Evolutionary conservation across 345 rosid genomes (phyloP).

Genomic region (Chamaenerion angustifolium): DNA sequence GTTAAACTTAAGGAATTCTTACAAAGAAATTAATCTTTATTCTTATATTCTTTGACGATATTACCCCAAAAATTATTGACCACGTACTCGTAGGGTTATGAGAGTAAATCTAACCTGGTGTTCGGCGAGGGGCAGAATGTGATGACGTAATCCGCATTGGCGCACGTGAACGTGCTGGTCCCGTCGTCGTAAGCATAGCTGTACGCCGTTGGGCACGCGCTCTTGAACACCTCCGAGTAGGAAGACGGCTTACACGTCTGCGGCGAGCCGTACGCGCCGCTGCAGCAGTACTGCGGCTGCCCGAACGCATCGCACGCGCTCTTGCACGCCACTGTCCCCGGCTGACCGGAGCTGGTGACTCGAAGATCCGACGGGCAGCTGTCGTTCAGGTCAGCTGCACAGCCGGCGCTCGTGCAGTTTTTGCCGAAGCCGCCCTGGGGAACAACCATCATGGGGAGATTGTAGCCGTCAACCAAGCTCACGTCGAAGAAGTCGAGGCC

Average conservation of each 20-base stretch:
- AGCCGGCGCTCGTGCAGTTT: constrained; percentile 65
- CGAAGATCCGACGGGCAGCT: constrained; percentile 71
- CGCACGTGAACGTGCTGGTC: constrained; percentile 27
- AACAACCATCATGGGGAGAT: constrained; percentile 62
- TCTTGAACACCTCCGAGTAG: constrained; percentile 65
- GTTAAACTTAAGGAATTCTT: too few species aligned
- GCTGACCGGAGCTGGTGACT: constrained; percentile 24
- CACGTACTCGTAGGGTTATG: constrained; percentile 1
- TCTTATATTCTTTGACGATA: too few species aligned
- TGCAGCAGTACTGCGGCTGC: constrained; percentile 68
- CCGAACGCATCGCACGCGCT: constrained; percentile 87
- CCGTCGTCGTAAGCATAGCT: constrained; percentile 96
- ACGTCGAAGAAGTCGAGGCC: constrained; percentile 74
- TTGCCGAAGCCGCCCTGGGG: constrained; percentile 70
- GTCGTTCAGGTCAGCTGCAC: constrained; percentile 58
- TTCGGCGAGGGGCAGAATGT: constrained; percentile 81
- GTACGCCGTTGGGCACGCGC: constrained; percentile 77
- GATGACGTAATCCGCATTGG: constrained; percentile 43
- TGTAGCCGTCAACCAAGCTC: constrained; percentile 92
- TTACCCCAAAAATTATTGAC: too few species aligned
- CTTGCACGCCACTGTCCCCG: constrained; percentile 56
- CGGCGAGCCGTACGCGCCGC: constrained; percentile 20
- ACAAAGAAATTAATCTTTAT: too few species aligned
- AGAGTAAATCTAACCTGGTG: constrained; percentile 41
- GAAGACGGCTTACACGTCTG: constrained; percentile 67